Evolutionary conservation across 2,329 filamentous ascomycete genomes (phyloP).

Genomic region (Aspergillus oerlinghausenensis): DNA sequence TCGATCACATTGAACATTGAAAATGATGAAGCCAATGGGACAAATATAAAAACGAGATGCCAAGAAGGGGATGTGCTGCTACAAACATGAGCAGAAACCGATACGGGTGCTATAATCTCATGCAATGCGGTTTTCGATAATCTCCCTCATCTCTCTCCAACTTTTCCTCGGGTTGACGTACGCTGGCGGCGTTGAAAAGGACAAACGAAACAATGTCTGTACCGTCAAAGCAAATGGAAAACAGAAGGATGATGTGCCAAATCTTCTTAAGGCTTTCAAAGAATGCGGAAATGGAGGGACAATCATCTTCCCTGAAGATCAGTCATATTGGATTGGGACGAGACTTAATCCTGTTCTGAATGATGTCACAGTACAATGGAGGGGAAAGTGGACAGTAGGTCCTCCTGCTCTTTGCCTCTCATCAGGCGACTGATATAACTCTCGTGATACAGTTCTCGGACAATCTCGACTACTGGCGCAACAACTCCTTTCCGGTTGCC

Average conservation of each 20-base stretch:
- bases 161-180: too few species aligned
- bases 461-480: slow-evolving; percentile 52
- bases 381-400: slow-evolving; percentile 47
- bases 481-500: slow-evolving; percentile 48
- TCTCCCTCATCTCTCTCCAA: too few species aligned
- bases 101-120: too few species aligned
- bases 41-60: too few species aligned
- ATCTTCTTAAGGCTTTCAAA: slow-evolving; percentile 38
- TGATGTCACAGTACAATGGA: slow-evolving; percentile 51
- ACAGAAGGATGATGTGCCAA: slow-evolving; percentile 38
- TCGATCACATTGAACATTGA: too few species aligned
- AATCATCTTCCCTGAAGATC: slow-evolving; percentile 28
- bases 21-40: too few species aligned
- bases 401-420: background rate
- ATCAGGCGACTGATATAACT: background rate
- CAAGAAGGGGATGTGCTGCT: too few species aligned
- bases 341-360: slow-evolving; percentile 48
- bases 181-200: background rate
- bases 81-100: too few species aligned
- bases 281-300: slow-evolving; percentile 39
- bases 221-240: slow-evolving; percentile 38
- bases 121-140: too few species aligned
- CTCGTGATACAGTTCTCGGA: slow-evolving; percentile 40
- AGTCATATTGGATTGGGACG: slow-evolving; percentile 49
- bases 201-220: slow-evolving; percentile 26